phyloP scores from a whole-genome alignment of 2,329 filamentous ascomycete species.

The Aspergillaceae sp. region DNA sequence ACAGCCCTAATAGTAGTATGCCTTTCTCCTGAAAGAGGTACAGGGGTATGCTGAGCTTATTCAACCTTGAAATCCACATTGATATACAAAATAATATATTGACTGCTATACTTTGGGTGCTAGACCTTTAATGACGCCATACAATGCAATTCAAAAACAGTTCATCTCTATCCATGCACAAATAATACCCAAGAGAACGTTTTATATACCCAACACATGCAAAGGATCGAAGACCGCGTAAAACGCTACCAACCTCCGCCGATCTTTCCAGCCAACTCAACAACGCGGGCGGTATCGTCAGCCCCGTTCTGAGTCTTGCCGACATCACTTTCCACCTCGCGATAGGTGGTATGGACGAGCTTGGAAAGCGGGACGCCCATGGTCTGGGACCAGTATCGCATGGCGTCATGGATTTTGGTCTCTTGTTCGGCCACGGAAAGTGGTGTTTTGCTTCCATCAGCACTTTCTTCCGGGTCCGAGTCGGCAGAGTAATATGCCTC shows the following conservation, averaged over 20 bases:
- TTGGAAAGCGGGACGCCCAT: conserved; percentile 63
- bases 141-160: not conserved
- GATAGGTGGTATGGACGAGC: conserved; percentile 76
- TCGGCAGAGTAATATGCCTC: conserved; percentile 82
- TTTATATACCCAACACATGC: not conserved
- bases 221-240: not conserved
- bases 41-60: no score
- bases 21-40: not conserved
- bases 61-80: not conserved
- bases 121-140: not conserved
- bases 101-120: not conserved
- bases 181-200: not conserved
- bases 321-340: conserved; percentile 89
- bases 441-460: conserved; percentile 16
- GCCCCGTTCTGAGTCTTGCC: conserved; percentile 57
- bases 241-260: conserved; percentile 76
- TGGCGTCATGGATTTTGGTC: conserved; percentile 49
- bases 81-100: not conserved
- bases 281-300: conserved; percentile 70
- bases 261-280: conserved; percentile 80
- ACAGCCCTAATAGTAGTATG: not conserved
- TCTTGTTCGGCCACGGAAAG: conserved; percentile 20
- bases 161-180: not conserved
- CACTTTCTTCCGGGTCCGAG: conserved; percentile 41
- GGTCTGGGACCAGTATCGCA: conserved; percentile 66